Evolutionary conservation across 2,329 filamentous ascomycete genomes (phyloP), one percentile per base, ranked within the genome.

Genomic region (Chalara sp.): DNA sequence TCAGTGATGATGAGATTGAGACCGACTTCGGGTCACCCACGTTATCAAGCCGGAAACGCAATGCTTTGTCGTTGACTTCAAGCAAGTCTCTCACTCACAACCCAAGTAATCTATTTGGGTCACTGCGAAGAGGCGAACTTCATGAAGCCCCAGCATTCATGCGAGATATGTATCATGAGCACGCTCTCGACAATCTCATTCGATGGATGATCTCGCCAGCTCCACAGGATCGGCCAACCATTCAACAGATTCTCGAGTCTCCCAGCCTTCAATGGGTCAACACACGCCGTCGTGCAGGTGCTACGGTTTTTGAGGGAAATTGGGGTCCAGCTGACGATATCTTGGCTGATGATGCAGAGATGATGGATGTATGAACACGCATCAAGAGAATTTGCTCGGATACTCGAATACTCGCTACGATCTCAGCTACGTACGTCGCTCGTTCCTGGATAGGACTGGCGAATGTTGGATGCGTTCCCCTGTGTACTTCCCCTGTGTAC

Each of bases 281-380:
- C 49, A 72, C 75, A 47, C 83, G 90, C 55, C 83, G 90, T 50
- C 83, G 86, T 50, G 88, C 90, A 8, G 88, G 90, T 43, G 93
- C 93, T n/a, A 96, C 90, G 0, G 84, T 99, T 48, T 99, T 87
- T 61, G 93, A 99, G 71, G 93, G 93, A 56, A 93, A 89, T 66
- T 99, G 91, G 87, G 93, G 93, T 4, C 92, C 92, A 32, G 84
- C 73, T n/a, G 75, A 79, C 48, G 68, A 75, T 46, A 64, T 72
- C 32, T 60, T 68, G 30, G 60, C 57, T 28, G 64, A 65, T 48
- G 65, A 68, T 58, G 61, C 63, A 32, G 65, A 68, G 48, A 68
- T 68, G 65, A 65, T 65, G 57, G 65, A 67, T 56, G 62, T 67
- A 42, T 67, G 51, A 64, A 42, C 44, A 21, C 21, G 21, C 21